Conservation (phyloP, 805 yeast species). For the Huiozyma sinensis region DNA sequence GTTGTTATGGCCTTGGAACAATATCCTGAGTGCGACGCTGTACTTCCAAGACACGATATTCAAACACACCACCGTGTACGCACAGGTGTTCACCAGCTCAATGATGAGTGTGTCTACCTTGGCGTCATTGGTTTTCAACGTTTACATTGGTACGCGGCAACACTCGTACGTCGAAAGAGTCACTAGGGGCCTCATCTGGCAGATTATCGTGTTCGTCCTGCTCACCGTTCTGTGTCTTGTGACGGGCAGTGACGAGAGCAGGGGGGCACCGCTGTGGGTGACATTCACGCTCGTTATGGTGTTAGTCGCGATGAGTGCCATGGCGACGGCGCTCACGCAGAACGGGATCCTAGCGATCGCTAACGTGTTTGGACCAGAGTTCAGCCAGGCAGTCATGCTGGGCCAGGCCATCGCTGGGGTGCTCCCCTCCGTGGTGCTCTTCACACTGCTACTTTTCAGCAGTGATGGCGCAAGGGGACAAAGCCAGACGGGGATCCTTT, state of each 20-base stretch:
- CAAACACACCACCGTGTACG: conserved; percentile 36
- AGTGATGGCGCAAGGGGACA: conserved; percentile 11
- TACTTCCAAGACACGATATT: conserved; percentile 57
- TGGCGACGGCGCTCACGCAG: conserved; percentile 76
- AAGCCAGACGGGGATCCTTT: conserved; percentile 14
- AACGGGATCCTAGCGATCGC: conserved; percentile 86
- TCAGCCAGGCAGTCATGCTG: conserved; percentile 84
- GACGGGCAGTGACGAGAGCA: conserved; percentile 3
- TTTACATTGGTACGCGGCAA: conserved; percentile 57
- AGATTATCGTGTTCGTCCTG: conserved; percentile 44
- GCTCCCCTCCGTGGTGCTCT: conserved; percentile 53
- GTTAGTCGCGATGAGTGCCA: conserved; percentile 52
- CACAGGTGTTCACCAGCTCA: conserved; percentile 59
- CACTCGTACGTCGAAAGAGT: conserved; percentile 46
- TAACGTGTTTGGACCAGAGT: conserved; percentile 61
- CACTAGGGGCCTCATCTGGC: conserved; percentile 47
- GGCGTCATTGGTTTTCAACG: conserved; percentile 49
- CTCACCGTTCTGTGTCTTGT: conserved; percentile 34
- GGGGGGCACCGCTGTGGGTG: conserved; percentile 10
- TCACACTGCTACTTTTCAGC: conserved; percentile 37
- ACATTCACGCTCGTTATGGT: conserved; percentile 44
- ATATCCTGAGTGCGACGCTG: conserved; percentile 75
- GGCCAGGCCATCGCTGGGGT: conserved; percentile 96
- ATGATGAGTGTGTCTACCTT: conserved; percentile 83
- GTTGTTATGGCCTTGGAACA: conserved; percentile 94